Percentiles rank a stretch among this genome's conserved stretches.
These are phyloP conservation scores for Talaromyces sp. DNA, from an alignment of 2,329 filamentous ascomycete genomes.

Conservation along the genomic window DNA sequence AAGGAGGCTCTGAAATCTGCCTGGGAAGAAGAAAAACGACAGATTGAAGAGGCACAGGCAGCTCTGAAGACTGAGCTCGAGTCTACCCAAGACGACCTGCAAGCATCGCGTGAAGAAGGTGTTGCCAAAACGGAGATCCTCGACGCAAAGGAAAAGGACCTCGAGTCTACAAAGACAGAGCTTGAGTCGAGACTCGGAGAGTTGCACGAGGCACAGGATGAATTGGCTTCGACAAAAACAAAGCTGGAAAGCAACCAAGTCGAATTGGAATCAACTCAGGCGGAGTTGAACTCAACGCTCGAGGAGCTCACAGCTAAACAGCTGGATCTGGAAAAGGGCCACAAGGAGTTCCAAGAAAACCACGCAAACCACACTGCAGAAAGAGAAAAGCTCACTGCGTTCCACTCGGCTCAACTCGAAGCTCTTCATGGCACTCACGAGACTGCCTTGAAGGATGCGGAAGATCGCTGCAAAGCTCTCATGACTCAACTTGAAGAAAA, in stretches of 20 bases:
- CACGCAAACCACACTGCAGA: slow-evolving; percentile 17
- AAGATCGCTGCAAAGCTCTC: slow-evolving; percentile 23
- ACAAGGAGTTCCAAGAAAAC: slow-evolving; percentile 18
- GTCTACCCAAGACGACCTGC: slow-evolving; percentile 28
- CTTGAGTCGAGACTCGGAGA: slow-evolving; percentile 16
- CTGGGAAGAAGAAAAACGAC: slow-evolving; percentile 34
- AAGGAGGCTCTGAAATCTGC: slow-evolving; percentile 28
- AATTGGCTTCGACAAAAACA: slow-evolving; percentile 13
- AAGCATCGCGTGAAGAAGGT: slow-evolving; percentile 21
- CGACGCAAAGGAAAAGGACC: slow-evolving; percentile 20
- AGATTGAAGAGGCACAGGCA: slow-evolving; percentile 32
- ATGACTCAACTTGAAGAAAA: slow-evolving; percentile 24
- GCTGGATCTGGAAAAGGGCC: slow-evolving; percentile 18
- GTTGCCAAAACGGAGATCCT: slow-evolving; percentile 23
- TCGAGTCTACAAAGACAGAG: slow-evolving; percentile 22
- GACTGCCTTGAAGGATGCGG: slow-evolving; percentile 19
- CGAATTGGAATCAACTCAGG: slow-evolving; percentile 15
- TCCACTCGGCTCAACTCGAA: slow-evolving; percentile 7
- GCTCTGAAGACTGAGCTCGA: slow-evolving; percentile 32
- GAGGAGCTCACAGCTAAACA: slow-evolving; percentile 12
- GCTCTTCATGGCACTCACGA: slow-evolving; percentile 17
- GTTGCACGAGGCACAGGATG: slow-evolving; percentile 12
- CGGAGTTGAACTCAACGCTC: slow-evolving; percentile 13
- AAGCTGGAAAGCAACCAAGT: slow-evolving; percentile 13
- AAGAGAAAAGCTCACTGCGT: slow-evolving; percentile 3